Evolutionary conservation across 352 stramenopile genomes (phyloP).

Genomic region (Pythium dissotocum): DNA sequence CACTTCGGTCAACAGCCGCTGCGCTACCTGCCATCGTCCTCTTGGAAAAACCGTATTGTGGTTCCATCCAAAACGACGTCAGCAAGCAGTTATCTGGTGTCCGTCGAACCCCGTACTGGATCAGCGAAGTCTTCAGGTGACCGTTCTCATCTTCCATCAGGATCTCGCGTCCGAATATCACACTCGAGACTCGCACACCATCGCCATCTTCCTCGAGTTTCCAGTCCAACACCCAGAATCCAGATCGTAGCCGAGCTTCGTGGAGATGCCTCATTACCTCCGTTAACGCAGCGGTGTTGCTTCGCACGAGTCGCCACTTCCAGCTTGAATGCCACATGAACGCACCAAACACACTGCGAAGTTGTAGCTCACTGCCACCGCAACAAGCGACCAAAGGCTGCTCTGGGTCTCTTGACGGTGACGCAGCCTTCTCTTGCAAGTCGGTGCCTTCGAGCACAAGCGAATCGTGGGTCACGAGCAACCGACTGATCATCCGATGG

Average conservation of each 20-base stretch:
- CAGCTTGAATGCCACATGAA: constrained; percentile 90
- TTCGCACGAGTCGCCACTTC: constrained; percentile 70
- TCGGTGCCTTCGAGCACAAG: constrained; percentile 35
- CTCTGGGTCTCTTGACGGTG: constrained; percentile 38
- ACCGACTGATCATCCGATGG: constrained; percentile 78
- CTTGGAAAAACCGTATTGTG: constrained; percentile 74
- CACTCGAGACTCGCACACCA: constrained; percentile 50
- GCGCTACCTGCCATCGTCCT: constrained; percentile 37
- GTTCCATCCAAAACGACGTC: constrained; percentile 90
- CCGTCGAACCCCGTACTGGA: constrained; percentile 79
- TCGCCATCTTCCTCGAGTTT: constrained; percentile 63
- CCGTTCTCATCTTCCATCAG: constrained; percentile 82
- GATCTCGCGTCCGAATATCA: constrained; percentile 84
- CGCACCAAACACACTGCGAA: constrained; percentile 77
- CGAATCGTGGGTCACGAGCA: constrained; percentile 77
- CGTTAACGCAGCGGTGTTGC: constrained; percentile 47
- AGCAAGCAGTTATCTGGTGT: constrained; percentile 78
- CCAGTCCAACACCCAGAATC: constrained; percentile 87
- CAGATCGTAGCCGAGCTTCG: constrained; percentile 63
- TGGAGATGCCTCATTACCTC: constrained; percentile 74
- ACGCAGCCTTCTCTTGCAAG: constrained; percentile 23
- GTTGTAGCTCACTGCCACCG: constrained; percentile 71
- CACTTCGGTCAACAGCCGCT: constrained; percentile 39
- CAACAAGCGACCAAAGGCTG: constrained; percentile 63
- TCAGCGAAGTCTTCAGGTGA: constrained; percentile 64